These are phyloP conservation scores for Alternaria panax DNA, from an alignment of 2,329 filamentous ascomycete genomes.

Conservation along the genomic window DNA sequence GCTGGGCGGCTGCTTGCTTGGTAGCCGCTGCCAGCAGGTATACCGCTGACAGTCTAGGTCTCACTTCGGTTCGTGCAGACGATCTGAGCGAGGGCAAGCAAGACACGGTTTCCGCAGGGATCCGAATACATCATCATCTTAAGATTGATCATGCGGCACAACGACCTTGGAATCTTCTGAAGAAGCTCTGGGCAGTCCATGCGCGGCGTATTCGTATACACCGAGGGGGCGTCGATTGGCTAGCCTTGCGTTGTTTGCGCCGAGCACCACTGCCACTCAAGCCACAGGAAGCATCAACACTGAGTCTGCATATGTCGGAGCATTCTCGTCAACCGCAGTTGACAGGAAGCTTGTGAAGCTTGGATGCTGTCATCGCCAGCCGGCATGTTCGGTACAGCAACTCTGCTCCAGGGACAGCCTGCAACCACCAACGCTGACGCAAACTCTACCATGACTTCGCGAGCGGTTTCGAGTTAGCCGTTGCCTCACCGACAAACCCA, in stretches of 20 bases:
- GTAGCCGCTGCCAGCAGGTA: neutral
- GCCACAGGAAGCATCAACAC: neutral
- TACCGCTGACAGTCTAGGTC: slow-evolving; percentile 1
- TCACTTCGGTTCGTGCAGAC: neutral
- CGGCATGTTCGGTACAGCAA: neutral
- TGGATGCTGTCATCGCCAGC: neutral
- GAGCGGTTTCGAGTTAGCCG: neutral
- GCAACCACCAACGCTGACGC: neutral
- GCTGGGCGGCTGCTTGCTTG: slow-evolving; percentile 15
- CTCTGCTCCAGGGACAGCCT: neutral
- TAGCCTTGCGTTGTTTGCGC: slow-evolving; percentile 13
- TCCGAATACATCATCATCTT: slow-evolving; percentile 2
- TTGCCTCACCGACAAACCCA: slow-evolving; percentile 21
- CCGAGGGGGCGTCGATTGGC: slow-evolving; percentile 2
- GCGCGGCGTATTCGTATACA: slow-evolving; percentile 10
- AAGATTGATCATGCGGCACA: neutral
- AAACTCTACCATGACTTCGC: neutral
- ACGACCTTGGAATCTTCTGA: neutral
- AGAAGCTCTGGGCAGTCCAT: neutral
- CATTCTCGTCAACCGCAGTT: neutral
- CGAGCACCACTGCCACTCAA: neutral
- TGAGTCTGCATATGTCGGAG: neutral
- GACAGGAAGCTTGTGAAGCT: slow-evolving; percentile 13
- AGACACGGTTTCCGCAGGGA: slow-evolving; percentile 8
- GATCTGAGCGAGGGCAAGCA: neutral